Conservation (phyloP, 2,329 filamentous ascomycete genomes). For the Fusarium gaditjirri region DNA sequence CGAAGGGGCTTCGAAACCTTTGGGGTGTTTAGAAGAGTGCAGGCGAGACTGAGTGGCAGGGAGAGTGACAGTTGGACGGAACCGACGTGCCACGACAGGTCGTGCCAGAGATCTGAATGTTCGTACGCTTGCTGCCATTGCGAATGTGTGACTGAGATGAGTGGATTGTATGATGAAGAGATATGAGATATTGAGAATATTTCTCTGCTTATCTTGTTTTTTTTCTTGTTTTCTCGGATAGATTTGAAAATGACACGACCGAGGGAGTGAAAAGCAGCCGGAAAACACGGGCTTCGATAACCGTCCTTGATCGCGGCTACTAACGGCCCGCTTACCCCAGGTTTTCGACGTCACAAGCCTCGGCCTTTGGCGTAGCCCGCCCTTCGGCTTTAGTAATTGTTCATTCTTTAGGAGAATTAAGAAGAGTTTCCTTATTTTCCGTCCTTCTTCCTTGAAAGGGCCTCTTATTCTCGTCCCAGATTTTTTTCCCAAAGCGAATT, state of each 20-base stretch:
- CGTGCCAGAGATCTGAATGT: constrained; percentile 51
- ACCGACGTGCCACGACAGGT: constrained; percentile 44
- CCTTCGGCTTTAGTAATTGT: constrained; percentile 19
- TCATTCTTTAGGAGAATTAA: constrained; percentile 17
- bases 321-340: constrained; percentile 43
- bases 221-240: background rate
- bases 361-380: constrained; percentile 36
- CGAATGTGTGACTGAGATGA: constrained; percentile 8
- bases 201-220: constrained; percentile 8
- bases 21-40: constrained; percentile 69
- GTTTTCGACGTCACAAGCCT: constrained; percentile 45
- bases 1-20: constrained; percentile 74
- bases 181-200: background rate
- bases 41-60: constrained; percentile 52
- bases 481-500: background rate
- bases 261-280: constrained; percentile 34
- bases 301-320: constrained; percentile 35
- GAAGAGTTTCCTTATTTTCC: constrained; percentile 2
- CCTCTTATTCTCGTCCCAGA: constrained; percentile 5
- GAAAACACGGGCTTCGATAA: constrained; percentile 34
- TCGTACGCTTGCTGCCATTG: constrained; percentile 57
- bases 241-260: constrained; percentile 11
- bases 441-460: constrained; percentile 12
- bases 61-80: constrained; percentile 46
- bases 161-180: background rate